Evolutionary conservation across 1,139 yeast species (phyloP), one percentile per base, ranked within the genome.

Genomic region (Candida albicans): DNA sequence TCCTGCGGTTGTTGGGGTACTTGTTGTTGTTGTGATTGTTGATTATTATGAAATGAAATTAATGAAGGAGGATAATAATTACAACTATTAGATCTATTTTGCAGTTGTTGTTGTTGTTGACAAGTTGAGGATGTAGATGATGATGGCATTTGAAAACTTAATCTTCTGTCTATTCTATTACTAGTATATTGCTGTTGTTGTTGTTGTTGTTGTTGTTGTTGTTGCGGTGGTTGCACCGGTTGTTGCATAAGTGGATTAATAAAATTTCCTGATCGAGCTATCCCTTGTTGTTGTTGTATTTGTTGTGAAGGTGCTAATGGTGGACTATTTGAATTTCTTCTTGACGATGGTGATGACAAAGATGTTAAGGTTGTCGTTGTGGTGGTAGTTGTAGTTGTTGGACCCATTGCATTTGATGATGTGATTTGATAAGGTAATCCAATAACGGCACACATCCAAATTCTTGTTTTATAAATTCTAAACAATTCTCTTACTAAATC

Each of bases 401-500:
- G n/a, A n/a, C n/a, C n/a, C n/a, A n/a, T n/a, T n/a, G n/a, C n/a
- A n/a, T n/a, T n/a, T n/a, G n/a, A n/a, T n/a, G n/a, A n/a, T n/a
- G 14, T 13, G 12, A 51, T 33, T 35, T 43, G 45, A 50, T 55
- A 65, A 11, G 71, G 70, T 31, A 64, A 54, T 6, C 70, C 71
- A 46, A 55, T 60, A 22, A 90, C 89, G 3, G 97, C 95, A 70
- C 97, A 91, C 82, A 91, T 81, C 99, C 99, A 95, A 57, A 93
- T 93, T 57, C 99, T 78, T 1, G 98, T 93, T 68, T 93, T 93
- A 75, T 90, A 93, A 47, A 89, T 86, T 58, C 95, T 81, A 73
- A 93, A 93, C 51, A 93, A 70, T 57, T 93, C 98, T 52, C 95
- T 81, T 41, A 93, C 96, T 63, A 95, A 77, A 49, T 88, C 96